Conservation (phyloP, 805 yeast species). For the Jamesozyma gamospora region DNA sequence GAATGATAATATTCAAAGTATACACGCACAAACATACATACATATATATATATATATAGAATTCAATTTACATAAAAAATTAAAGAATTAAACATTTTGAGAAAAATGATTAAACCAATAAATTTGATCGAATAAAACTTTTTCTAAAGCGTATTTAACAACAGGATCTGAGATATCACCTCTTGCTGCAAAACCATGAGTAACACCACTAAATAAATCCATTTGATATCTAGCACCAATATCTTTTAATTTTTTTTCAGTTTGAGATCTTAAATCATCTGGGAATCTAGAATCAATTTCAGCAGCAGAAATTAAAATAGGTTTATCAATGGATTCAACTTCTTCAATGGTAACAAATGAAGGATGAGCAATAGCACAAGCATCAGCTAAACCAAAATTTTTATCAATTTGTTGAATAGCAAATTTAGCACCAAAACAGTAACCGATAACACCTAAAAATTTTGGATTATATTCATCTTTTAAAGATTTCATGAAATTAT, state of each 20-base stretch:
- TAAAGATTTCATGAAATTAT: constrained; percentile 37
- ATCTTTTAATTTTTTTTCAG: constrained; percentile 49
- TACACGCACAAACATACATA: too few species aligned
- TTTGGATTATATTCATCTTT: constrained; percentile 37
- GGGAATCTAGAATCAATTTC: constrained; percentile 58
- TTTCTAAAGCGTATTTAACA: constrained; percentile 57
- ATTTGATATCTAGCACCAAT: constrained; percentile 49
- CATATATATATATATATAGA: too few species aligned
- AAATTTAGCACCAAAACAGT: constrained; percentile 79
- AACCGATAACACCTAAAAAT: constrained; percentile 54
- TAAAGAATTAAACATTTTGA: neutral
- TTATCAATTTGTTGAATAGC: constrained; percentile 40
- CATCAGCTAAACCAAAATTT: constrained; percentile 35
- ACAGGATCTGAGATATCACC: constrained; percentile 53
- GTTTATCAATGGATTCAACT: constrained; percentile 43
- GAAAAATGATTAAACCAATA: constrained; percentile 24
- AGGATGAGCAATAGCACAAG: constrained; percentile 78
- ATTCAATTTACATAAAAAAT: too few species aligned
- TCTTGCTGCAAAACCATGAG: constrained; percentile 74
- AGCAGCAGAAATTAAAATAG: constrained; percentile 65
- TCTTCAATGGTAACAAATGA: constrained; percentile 61
- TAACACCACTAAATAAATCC: constrained; percentile 50
- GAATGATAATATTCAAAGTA: neutral
- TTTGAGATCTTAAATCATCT: constrained; percentile 47
- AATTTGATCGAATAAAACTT: constrained; percentile 38